Conservation (phyloP, 2,329 filamentous ascomycete genomes). For the Bipolaris zeicola region DNA sequence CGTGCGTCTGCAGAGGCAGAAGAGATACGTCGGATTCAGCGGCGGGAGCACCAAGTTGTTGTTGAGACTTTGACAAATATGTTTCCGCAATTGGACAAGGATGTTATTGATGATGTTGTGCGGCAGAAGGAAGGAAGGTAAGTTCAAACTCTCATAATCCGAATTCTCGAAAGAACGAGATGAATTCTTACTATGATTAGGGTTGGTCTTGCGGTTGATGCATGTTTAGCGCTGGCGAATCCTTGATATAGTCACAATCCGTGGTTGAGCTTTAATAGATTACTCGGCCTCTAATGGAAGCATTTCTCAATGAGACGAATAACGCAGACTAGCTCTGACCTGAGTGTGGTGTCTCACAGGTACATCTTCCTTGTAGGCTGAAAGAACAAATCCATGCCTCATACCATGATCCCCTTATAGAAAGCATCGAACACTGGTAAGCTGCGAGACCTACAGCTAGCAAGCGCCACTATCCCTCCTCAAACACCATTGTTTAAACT, state of each 20-base stretch:
- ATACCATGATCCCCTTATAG: background rate
- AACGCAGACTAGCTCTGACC: background rate
- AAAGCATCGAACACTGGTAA: too few species aligned
- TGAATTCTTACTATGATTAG: conserved; percentile 1
- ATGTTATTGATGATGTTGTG: conserved; percentile 96
- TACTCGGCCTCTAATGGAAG: background rate
- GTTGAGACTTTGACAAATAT: conserved; percentile 94
- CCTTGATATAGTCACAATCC: conserved; percentile 11
- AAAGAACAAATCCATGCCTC: background rate
- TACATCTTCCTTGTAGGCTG: background rate
- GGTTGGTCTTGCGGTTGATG: conserved; percentile 21
- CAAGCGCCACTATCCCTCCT: conserved; percentile 8
- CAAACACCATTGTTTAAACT: conserved; percentile 21
- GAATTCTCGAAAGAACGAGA: background rate
- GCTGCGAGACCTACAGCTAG: background rate
- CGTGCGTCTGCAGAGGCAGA: conserved; percentile 90
- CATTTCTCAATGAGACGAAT: background rate
- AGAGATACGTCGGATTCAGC: conserved; percentile 81
- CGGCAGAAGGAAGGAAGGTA: conserved; percentile 92
- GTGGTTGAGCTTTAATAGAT: conserved; percentile 1
- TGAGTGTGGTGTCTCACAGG: background rate
- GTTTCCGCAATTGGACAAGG: conserved; percentile 94
- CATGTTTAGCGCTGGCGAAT: conserved; percentile 22
- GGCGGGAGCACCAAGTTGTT: conserved; percentile 84
- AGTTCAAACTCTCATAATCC: conserved; percentile 50